Base-by-base conservation (phyloP, 2,329 filamentous ascomycete species). In the Epichloe sibirici region DNA sequence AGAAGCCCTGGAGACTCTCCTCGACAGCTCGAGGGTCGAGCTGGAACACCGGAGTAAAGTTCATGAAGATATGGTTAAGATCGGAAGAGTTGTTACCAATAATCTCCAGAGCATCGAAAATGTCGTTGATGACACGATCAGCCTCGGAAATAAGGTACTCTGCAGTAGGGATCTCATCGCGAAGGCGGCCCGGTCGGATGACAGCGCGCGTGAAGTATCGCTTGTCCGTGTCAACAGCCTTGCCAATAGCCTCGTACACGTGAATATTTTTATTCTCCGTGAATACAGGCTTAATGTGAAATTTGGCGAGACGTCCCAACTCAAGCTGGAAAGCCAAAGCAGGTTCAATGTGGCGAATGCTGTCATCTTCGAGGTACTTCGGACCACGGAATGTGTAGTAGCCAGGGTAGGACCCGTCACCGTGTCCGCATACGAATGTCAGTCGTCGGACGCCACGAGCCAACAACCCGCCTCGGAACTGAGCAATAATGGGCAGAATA, bases 11-110 rank as follows among this genome's bases (percentile, higher is more conserved):
- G 25, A 98, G 82, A 34, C 89, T 91, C 70, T 94, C 82, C 73
- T 97, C 90, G 15, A 98, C 89, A 73, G 96, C 89, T 55, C 82
- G 74, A 3, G 93, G 90, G 64, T 89, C 78, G 48, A 98, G 82
- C 67, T 90, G 88, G 83, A 98, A 97, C 54, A 96, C 88, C 9
- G 90, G 89, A 0, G 89, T 93, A 75, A 98, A 98, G 80, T 98
- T 97, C 78, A 98, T 93, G 77, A 98, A 98, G 78, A 98, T 93
- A 74, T 98, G 93, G 78, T 98, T 98, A 66, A 98, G 79, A 77
- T 98, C 93, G 49, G 93, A 95, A 75, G 95, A 94, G 76, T 96
- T 97, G 78, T 95, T 96, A 66, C 93, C 93, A 65, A 96, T 94
- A 62, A 98, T 96, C 77, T 98, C 93, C 54, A 98, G 77, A 45